Base-by-base conservation (phyloP, 2,329 filamentous ascomycete genomes). In the Thielaviopsis populi region DNA sequence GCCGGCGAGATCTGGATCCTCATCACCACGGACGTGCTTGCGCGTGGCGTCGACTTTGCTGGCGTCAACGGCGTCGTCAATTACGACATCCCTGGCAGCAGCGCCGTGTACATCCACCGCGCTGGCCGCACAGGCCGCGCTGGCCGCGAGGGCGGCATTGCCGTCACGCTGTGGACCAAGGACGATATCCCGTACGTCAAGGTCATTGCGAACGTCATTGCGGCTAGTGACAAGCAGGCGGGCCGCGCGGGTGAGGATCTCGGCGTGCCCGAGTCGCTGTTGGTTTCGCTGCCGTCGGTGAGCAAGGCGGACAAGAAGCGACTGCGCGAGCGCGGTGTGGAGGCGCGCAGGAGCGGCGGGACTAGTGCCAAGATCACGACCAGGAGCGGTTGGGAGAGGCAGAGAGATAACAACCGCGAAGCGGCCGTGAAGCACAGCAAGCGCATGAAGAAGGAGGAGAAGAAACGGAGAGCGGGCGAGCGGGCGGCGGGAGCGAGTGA, bases 61-160 rank as follows among this genome's bases (percentile, higher is more conserved):
- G 94, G 94, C 60, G 86, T 99, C 67, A 96, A 96, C 70, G 91
- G 91, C 56, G 91, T 99, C 0, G 88, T 99, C 61, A 99, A 97
- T 75, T 99, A 96, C 75, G 94, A 99, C 73, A 90, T 96, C 8
- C 94, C 94, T 0, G 89, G 86, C n/a, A 91, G 88, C 0, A 87
- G 88, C 4, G 92, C 91, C 0, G 85, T 84, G 0, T 99, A 99
- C 71, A 88, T 99, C 6, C 94, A 99, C 75, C 88, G 94, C 11
- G 91, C 94, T 0, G 94, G 94, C 0, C 83, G 94, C 58, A 97
- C 94, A 0, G 94, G 92, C 0, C 82, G 94, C 24, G 94, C 91
- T 0, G 94, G 94, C 0, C 82, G 91, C 27, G 84, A 88, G 70
- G 91, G 91, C 22, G 94, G 94, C 59, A 83, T 96, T 2, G 91